phyloP scores from a whole-genome alignment of 495 filamentous ascomycete species.

The Tuber aestivum region DNA sequence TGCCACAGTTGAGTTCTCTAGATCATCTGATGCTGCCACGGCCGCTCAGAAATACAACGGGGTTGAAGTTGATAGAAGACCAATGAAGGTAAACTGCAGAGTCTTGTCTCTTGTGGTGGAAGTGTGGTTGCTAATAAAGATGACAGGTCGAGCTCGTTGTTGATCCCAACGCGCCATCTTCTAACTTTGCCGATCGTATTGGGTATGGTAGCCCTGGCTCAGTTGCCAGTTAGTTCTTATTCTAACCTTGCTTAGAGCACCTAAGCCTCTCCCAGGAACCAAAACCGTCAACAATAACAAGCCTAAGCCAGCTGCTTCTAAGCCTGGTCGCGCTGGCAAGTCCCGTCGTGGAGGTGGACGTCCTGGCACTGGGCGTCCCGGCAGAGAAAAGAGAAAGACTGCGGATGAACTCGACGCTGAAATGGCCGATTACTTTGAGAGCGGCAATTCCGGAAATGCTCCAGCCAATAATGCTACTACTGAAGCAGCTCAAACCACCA shows the following conservation, averaged over 20 bases:
- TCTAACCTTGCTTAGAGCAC: slow-evolving; percentile 47
- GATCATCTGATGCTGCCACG: slow-evolving; percentile 69
- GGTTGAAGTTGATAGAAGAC: slow-evolving; percentile 76
- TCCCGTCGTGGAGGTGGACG: slow-evolving; percentile 55
- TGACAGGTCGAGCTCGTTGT: slow-evolving; percentile 81
- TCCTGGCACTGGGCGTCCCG: slow-evolving; percentile 35
- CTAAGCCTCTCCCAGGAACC: slow-evolving; percentile 53
- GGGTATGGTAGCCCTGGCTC: slow-evolving; percentile 51
- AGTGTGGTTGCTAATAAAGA: slow-evolving; percentile 33
- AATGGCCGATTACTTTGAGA: slow-evolving; percentile 83
- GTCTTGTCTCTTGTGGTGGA: neutral
- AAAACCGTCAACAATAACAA: slow-evolving; percentile 42
- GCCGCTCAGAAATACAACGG: slow-evolving; percentile 78
- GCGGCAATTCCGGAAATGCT: slow-evolving; percentile 41
- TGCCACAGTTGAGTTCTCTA: slow-evolving; percentile 71
- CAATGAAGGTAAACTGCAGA: slow-evolving; percentile 67
- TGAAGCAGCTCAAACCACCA: slow-evolving; percentile 46
- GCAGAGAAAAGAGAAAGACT: slow-evolving; percentile 66
- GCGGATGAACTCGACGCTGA: slow-evolving; percentile 87
- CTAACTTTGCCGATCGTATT: slow-evolving; percentile 77
- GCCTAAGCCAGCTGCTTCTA: slow-evolving; percentile 68
- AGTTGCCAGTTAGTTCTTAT: slow-evolving; percentile 22
- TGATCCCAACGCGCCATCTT: slow-evolving; percentile 58
- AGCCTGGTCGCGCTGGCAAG: slow-evolving; percentile 44
- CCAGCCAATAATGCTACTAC: slow-evolving; percentile 44